Percentiles rank a stretch among this genome's conserved stretches.
Conservation (phyloP, 2,329 filamentous ascomycete species). For the Claviceps sp. region DNA sequence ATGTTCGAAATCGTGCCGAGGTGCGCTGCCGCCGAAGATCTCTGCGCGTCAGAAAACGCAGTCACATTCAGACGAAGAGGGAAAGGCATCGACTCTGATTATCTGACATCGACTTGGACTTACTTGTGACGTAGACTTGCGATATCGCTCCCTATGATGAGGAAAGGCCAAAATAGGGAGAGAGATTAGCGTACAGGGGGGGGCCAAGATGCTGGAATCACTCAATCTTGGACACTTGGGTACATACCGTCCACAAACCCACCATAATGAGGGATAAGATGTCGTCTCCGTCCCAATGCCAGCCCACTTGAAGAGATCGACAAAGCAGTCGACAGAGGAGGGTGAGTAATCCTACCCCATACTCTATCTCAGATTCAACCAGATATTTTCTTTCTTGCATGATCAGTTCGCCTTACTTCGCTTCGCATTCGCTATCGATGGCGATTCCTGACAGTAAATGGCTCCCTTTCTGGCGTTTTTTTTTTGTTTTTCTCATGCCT, state of each 20-base stretch:
- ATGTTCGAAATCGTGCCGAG: slow-evolving; percentile 26
- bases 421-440: not conserved
- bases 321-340: not conserved
- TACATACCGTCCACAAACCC: slow-evolving; percentile 3
- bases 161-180: not conserved
- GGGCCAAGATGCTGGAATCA: not conserved
- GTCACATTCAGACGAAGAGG: not conserved
- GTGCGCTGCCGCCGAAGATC: slow-evolving; percentile 13
- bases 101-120: not conserved
- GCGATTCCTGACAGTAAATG: not conserved
- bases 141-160: not conserved
- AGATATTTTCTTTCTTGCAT: not conserved
- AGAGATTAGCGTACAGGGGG: not conserved
- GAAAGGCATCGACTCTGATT: not conserved
- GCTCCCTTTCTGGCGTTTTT: not conserved
- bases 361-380: not conserved
- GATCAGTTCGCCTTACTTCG: not conserved
- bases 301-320: not conserved
- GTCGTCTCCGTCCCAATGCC: slow-evolving; percentile 4
- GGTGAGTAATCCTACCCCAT: not conserved
- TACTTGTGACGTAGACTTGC: not conserved
- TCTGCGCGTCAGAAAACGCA: not conserved
- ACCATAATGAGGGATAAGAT: not conserved
- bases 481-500: not conserved
- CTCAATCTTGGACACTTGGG: too few relatives aligned